Conservation (phyloP, 2,329 filamentous ascomycete species). For the Scedosporium boydii region DNA sequence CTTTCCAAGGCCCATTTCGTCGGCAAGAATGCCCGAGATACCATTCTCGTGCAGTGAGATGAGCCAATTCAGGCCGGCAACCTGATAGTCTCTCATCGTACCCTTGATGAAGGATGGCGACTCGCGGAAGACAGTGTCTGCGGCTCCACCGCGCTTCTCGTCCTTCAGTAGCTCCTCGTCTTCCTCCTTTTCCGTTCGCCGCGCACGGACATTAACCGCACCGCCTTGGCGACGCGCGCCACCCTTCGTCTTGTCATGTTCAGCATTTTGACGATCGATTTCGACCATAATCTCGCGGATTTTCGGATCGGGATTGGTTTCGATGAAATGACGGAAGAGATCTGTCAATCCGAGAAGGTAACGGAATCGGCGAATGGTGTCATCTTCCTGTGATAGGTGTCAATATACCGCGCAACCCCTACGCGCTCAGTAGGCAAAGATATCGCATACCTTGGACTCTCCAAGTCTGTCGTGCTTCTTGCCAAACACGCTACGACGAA, state of each 20-base stretch:
- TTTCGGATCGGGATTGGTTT: conserved; percentile 89
- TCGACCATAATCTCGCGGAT: conserved; percentile 90
- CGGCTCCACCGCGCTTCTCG: conserved; percentile 77
- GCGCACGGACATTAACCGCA: conserved; percentile 64
- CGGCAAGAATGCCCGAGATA: conserved; percentile 93
- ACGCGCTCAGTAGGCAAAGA: conserved; percentile 3
- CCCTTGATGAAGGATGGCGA: conserved; percentile 86
- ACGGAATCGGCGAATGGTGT: conserved; percentile 86
- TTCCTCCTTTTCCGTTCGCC: conserved; percentile 94
- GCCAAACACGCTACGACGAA: conserved; percentile 85
- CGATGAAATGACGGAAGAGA: conserved; percentile 97
- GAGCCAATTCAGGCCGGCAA: conserved; percentile 93
- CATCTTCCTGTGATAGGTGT: conserved; percentile 60
- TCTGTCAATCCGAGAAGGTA: conserved; percentile 94
- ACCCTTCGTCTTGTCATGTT: conserved; percentile 62
- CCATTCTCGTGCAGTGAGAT: conserved; percentile 97
- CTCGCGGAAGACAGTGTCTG: conserved; percentile 86
- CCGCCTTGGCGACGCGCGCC: conserved; percentile 64
- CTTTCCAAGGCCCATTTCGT: conserved; percentile 98
- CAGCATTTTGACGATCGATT: conserved; percentile 87
- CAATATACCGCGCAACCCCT: conserved; percentile 8
- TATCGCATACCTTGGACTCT: conserved; percentile 68
- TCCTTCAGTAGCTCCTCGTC: conserved; percentile 83
- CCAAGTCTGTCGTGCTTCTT: conserved; percentile 90
- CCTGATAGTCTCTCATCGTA: conserved; percentile 91